Evolutionary conservation across 495 filamentous ascomycete genomes (phyloP).

Genomic region (Podospora conica): DNA sequence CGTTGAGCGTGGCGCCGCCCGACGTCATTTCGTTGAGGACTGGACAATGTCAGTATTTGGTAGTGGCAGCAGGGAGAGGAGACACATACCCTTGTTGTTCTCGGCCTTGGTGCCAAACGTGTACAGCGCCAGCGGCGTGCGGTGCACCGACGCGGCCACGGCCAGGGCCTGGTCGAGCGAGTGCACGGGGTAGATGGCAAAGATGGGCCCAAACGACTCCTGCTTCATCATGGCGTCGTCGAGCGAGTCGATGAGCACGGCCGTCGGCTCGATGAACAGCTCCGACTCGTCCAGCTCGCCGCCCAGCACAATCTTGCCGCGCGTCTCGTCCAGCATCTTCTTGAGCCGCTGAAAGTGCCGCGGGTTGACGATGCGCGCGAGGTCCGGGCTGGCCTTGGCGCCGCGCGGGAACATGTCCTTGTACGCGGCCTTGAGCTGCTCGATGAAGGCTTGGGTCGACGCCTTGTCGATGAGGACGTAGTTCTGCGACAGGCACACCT

Average conservation of each 20-base stretch:
- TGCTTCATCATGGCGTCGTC: constrained; percentile 71
- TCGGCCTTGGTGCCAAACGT: constrained; percentile 76
- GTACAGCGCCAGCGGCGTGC: constrained; percentile 75
- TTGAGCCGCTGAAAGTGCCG: constrained; percentile 78
- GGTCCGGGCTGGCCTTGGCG: constrained; percentile 65
- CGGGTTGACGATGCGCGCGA: constrained; percentile 70
- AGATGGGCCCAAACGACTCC: constrained; percentile 87
- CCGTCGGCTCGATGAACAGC: constrained; percentile 78
- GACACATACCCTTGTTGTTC: constrained; percentile 53
- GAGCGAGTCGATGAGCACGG: constrained; percentile 66
- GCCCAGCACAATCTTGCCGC: constrained; percentile 79
- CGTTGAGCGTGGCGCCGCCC: constrained; percentile 76
- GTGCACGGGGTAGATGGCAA: constrained; percentile 68
- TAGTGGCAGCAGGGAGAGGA: neutral
- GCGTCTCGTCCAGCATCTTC: constrained; percentile 73
- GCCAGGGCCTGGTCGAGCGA: constrained; percentile 74
- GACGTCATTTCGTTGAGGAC: constrained; percentile 61
- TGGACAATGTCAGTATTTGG: constrained; percentile 25
- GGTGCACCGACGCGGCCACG: constrained; percentile 67
- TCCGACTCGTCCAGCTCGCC: constrained; percentile 72
- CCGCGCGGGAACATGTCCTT: constrained; percentile 83
- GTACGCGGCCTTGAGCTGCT: constrained; percentile 63
- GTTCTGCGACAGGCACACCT: constrained; percentile 85
- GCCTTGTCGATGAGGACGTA: constrained; percentile 77
- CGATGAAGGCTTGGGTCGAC: constrained; percentile 63